Evolutionary conservation across 257 asterid species (phyloP), one percentile per base, ranked within the genome.

Genomic region (Solanum tarijense): DNA sequence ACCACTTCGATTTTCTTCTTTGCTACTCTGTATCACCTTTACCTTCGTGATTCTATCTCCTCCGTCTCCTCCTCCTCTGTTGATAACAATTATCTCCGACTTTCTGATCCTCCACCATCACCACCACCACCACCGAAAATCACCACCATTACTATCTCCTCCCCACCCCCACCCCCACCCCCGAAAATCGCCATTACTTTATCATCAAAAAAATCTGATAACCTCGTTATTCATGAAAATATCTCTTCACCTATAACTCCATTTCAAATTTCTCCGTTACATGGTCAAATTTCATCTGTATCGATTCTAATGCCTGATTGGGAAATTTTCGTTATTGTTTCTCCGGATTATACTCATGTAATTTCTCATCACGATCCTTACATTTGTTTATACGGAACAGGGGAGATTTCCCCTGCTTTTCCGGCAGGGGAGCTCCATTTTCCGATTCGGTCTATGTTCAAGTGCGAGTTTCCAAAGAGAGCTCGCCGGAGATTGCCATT

Each of bases 261-360:
- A 5, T 62, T 87, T 6, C 48, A 88, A 9, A 25, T 34, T 6
- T 16, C 86, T 66, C 10, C 32, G 9, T 1, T 88, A 39, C 74
- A 82, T 21, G 27, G 58, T 3, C 27, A 66, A 4, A 34, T 89
- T 14, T 34, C 95, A 75, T 90, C 94, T 48, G 89, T 90, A 73
- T 88, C 98, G 5, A 87, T 96, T 62, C 93, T 96, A 39, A 87
- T 96, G 46, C 99, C 94, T 4, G 98, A 89, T 85, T 96, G 99
- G 99, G 98, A 95, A 89, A 93, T 95, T 12, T 93, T 93, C 52
- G 94, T 95, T 0, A 89, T 96, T 14, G 90, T 91, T 23, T 83
- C 95, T 1, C 91, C 95, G 7, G 89, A 90, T 9, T 83, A 66
- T 46, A 60, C 90, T 4, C 35, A 87, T 18, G 5, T 86, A 16